These are phyloP conservation scores for Plasmodium gaboni DNA, from an alignment of 169 alveolate species.

Conservation along the genomic window DNA sequence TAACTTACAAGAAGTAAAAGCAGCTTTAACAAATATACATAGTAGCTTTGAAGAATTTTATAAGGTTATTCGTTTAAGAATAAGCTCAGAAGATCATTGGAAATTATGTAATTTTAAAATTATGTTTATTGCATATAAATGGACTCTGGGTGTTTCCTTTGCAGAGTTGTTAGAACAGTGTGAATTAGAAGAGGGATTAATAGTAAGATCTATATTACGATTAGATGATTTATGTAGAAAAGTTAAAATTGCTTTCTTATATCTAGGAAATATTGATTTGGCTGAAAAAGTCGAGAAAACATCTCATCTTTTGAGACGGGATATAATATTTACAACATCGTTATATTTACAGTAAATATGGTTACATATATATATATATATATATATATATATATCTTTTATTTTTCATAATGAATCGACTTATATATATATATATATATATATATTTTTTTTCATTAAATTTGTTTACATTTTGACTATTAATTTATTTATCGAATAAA, in stretches of 20 bases:
- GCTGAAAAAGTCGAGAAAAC: conserved; percentile 87
- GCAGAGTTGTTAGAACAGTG: conserved; percentile 83
- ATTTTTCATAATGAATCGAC: not conserved
- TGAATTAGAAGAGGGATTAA: conserved; percentile 93
- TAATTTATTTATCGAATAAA: not conserved
- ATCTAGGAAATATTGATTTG: conserved; percentile 91
- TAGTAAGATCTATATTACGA: conserved; percentile 93
- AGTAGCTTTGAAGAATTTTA: conserved; percentile 78
- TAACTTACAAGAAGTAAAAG: conserved; percentile 86
- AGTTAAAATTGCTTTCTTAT: conserved; percentile 88
- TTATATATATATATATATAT: not conserved
- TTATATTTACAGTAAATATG: conserved; percentile 88
- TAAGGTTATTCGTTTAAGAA: conserved; percentile 74
- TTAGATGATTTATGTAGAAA: conserved; percentile 92
- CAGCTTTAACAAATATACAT: conserved; percentile 79
- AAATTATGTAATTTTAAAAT: conserved; percentile 74
- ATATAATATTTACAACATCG: conserved; percentile 95
- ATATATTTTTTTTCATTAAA: not conserved
- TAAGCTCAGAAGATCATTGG: conserved; percentile 83
- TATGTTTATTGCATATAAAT: conserved; percentile 80
- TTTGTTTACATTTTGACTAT: not conserved
- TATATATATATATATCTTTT: not conserved
- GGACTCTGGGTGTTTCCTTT: conserved; percentile 87
- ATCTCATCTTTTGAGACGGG: conserved; percentile 91
- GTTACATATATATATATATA: conserved; percentile 1